phyloP scores from a whole-genome alignment of 2,329 filamentous ascomycete species.

The Penicillium thymicola region DNA sequence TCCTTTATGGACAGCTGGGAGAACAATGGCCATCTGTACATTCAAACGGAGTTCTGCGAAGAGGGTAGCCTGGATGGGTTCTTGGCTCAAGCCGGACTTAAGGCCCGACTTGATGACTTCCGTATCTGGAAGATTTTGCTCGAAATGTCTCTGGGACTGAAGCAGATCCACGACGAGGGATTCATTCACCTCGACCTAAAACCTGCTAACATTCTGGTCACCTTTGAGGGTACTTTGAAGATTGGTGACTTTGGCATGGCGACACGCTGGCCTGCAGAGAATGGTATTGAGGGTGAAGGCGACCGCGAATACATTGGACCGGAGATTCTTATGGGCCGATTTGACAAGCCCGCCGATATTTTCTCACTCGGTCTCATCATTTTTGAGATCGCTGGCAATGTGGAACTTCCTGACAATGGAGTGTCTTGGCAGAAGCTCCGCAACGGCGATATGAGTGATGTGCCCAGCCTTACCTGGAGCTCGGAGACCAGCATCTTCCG shows the following conservation, averaged over 20 bases:
- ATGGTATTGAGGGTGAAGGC: constrained; percentile 81
- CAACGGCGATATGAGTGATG: constrained; percentile 81
- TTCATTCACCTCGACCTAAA: constrained; percentile 71
- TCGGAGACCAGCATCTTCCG: constrained; percentile 66
- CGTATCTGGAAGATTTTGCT: constrained; percentile 97
- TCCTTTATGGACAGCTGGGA: constrained; percentile 87
- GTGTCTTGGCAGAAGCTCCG: constrained; percentile 85
- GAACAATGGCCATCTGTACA: constrained; percentile 79
- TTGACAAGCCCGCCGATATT: constrained; percentile 87
- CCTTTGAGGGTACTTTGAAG: constrained; percentile 63
- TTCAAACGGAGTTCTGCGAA: constrained; percentile 96
- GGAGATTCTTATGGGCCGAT: constrained; percentile 81
- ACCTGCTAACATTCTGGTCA: constrained; percentile 64
- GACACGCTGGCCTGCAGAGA: constrained; percentile 69
- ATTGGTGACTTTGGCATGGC: constrained; percentile 71
- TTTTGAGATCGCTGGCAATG: constrained; percentile 90
- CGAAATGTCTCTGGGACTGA: constrained; percentile 77
- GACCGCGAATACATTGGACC: constrained; percentile 96
- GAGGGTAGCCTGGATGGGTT: constrained; percentile 88
- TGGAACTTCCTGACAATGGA: constrained; percentile 89
- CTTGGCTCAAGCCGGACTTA: constrained; percentile 74
- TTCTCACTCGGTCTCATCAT: constrained; percentile 94
- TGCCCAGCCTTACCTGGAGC: constrained; percentile 83
- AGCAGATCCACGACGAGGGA: constrained; percentile 82
- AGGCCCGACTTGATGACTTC: constrained; percentile 90